Percentiles rank a stretch among this genome's conserved stretches.
phyloP scores from a whole-genome alignment of 2,329 filamentous ascomycete genomes.

The Trichoderma oligosporum region DNA sequence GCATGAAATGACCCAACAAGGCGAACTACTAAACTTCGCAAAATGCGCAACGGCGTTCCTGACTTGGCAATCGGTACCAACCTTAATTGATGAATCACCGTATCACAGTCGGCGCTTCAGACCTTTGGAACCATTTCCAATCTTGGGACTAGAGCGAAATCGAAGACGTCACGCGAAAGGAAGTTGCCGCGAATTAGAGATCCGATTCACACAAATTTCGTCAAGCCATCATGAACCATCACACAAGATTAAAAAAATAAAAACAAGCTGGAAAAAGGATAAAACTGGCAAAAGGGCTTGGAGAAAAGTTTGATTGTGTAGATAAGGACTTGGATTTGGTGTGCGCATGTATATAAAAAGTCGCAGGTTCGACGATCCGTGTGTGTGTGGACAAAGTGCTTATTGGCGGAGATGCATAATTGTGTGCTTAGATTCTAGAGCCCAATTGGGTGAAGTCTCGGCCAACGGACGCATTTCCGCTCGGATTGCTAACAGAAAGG shows the following conservation, averaged over 20 bases:
- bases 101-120: background rate
- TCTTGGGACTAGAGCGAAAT: background rate
- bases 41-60: background rate
- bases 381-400: conserved; percentile 16
- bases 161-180: background rate
- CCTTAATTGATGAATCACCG: conserved; percentile 3
- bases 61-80: background rate
- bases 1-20: too few relatives aligned
- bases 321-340: conserved; percentile 9
- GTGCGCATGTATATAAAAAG: conserved; percentile 9
- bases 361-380: conserved; percentile 13
- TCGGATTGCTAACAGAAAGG: conserved; percentile 1
- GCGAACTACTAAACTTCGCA: too few relatives aligned
- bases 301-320: conserved; percentile 1
- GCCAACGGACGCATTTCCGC: conserved; percentile 7
- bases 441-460: conserved; percentile 15
- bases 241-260: too few relatives aligned
- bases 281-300: background rate
- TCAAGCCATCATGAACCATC: background rate
- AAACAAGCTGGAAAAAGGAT: background rate
- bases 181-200: background rate
- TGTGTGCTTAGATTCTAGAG: conserved; percentile 18
- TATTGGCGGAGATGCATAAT: conserved; percentile 12
- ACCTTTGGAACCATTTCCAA: conserved; percentile 12
- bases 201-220: background rate